Base-by-base conservation (phyloP, 495 filamentous ascomycete genomes). In the Hypoxylon perforatum region DNA sequence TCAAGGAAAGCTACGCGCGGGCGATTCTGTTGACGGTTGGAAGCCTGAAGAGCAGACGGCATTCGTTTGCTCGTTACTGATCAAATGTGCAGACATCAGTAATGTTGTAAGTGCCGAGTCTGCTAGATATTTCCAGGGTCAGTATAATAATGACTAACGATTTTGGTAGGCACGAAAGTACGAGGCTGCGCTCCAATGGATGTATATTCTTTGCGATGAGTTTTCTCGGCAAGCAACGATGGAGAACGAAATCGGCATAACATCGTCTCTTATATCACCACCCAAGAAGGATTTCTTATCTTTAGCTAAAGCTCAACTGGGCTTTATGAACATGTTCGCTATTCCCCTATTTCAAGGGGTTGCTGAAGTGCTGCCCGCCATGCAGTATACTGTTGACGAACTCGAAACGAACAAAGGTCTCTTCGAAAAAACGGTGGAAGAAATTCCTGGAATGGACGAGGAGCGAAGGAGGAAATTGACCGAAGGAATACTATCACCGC, bases 11-110 rank as follows among this genome's bases (percentile, higher is more conserved):
- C 81, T 92, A 12, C 80, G 85, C 55, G 87, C 87, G 39, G 88
- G 88, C 62, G 75, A 82, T 28, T 80, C 80, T 25, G 85, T 83
- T 10, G 86, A 90, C 49, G 84, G 84, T 30, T 97, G 92, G 92
- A 88, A 88, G 58, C 63, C 89, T 8, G 85, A 84, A 23, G 88
- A 94, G 58, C 86, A 92, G 67, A 90, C 88, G 65, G 89, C 90
- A 1, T 81, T 98, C 36, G 76, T 89, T 3, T 97, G 95, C 75
- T 92, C 92, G 21, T 77, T 99, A 46, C 78, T 99, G 47, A 98
- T 99, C 78, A 99, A 99, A 72, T 97, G 95, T 75, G 95, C 95
- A 23, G 95, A 99, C 74, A 98, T 99, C 74, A 97, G 95, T 78
- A 99, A 99, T 74, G 96, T 99, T 69, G 92, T 93, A 83, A 71